Conservation (phyloP, 2,329 filamentous ascomycete genomes). For the Botrytis deweyae region DNA sequence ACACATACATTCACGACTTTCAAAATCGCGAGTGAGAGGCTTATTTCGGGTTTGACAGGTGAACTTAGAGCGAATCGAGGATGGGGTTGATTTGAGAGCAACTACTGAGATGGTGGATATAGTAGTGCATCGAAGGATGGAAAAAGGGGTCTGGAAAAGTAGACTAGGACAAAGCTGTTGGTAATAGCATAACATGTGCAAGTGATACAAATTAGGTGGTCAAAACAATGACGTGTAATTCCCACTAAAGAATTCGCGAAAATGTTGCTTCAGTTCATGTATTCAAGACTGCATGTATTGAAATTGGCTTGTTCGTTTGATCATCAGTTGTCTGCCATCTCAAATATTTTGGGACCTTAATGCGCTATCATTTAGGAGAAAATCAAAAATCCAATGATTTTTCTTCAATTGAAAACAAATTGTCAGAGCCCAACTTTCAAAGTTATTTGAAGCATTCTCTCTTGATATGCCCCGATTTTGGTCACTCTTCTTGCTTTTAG, state of each 20-base stretch:
- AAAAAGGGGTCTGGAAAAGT: not conserved
- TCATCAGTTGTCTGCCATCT: not conserved
- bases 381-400: not conserved
- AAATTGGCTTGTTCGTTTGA: not conserved
- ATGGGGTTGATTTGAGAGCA: too few relatives aligned
- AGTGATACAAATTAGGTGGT: not conserved
- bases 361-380: not conserved
- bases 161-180: not conserved
- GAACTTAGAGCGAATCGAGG: too few relatives aligned
- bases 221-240: not conserved
- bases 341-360: not conserved
- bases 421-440: not conserved
- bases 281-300: not conserved
- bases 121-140: not conserved
- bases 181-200: not conserved
- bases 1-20: not conserved
- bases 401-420: not conserved
- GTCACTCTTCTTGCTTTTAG: not conserved
- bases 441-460: not conserved
- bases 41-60: too few relatives aligned
- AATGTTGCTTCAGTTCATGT: not conserved
- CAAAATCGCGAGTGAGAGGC: too few relatives aligned
- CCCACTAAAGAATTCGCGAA: not conserved
- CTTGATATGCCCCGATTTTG: not conserved
- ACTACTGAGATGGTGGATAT: too few relatives aligned